phyloP scores from a whole-genome alignment of 1,139 yeast species.

The Kodamaea fungicola region DNA sequence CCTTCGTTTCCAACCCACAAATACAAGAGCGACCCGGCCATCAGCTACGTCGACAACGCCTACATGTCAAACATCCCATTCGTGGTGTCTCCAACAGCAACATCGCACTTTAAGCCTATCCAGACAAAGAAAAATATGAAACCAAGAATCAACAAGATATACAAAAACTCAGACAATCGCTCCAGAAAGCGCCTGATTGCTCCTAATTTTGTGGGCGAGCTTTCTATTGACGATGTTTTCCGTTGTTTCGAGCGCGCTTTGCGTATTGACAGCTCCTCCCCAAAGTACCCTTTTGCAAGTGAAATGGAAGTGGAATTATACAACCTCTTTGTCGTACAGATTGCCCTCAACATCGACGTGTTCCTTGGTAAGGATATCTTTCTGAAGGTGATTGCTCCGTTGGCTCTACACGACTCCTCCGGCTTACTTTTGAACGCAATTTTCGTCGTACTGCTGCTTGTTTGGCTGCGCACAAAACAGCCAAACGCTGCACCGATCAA shows the following conservation, averaged over 20 bases:
- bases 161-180: conserved; percentile 9
- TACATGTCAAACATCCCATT: not conserved
- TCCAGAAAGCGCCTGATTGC: conserved; percentile 3
- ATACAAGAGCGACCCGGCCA: conserved; percentile 10
- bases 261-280: conserved; percentile 13
- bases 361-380: conserved; percentile 30
- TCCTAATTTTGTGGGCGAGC: conserved; percentile 16
- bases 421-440: conserved; percentile 34
- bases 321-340: conserved; percentile 29
- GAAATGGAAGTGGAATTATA: conserved; percentile 29
- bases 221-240: conserved; percentile 24
- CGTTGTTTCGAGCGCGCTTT: conserved; percentile 23
- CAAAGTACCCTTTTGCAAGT: conserved; percentile 15
- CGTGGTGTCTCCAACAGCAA: conserved; percentile 4
- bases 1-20: conserved; percentile 4
- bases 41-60: conserved; percentile 1
- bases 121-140: conserved; percentile 34
- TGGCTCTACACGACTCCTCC: conserved; percentile 38
- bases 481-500: conserved; percentile 32
- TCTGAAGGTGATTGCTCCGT: conserved; percentile 29
- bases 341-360: conserved; percentile 29
- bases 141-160: conserved; percentile 35
- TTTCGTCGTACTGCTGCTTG: conserved; percentile 34
- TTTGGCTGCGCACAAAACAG: conserved; percentile 28
- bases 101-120: conserved; percentile 29